phyloP scores from a whole-genome alignment of 257 asterid species.

The Scutellaria minor region DNA sequence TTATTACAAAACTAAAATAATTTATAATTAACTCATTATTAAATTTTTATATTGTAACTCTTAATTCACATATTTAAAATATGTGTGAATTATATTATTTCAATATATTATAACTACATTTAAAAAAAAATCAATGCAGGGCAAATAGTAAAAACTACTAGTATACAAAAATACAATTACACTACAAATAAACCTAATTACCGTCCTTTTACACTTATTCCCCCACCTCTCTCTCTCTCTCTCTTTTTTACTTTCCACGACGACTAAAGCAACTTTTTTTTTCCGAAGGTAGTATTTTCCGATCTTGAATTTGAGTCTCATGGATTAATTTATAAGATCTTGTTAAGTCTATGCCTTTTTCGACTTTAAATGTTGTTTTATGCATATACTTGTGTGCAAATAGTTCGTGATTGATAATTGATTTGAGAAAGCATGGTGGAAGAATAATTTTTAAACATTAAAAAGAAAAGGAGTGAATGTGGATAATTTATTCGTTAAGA shows the following conservation, averaged over 20 bases:
- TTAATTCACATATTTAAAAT: too few relatives aligned
- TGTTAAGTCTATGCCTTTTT: neutral
- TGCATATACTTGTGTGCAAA: neutral
- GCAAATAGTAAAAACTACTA: too few relatives aligned
- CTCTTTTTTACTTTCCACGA: too few relatives aligned
- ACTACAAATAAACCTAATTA: neutral
- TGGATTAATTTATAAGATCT: neutral
- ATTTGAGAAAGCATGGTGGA: neutral
- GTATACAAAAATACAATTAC: too few relatives aligned
- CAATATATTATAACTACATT: too few relatives aligned
- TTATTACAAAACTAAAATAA: too few relatives aligned
- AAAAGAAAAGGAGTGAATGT: neutral
- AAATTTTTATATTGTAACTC: too few relatives aligned
- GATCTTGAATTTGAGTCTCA: neutral
- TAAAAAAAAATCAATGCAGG: too few relatives aligned
- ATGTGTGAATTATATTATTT: too few relatives aligned
- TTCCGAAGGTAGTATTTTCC: constrained; percentile 9
- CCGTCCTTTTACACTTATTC: neutral
- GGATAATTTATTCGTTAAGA: neutral
- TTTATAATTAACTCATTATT: too few relatives aligned
- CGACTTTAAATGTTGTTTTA: neutral
- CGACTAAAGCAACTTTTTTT: neutral
- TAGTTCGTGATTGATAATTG: neutral
- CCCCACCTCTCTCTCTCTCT: too few relatives aligned
- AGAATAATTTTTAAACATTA: neutral